Base-by-base conservation (phyloP, 805 yeast species). In the Starmerella sirachaensis region DNA sequence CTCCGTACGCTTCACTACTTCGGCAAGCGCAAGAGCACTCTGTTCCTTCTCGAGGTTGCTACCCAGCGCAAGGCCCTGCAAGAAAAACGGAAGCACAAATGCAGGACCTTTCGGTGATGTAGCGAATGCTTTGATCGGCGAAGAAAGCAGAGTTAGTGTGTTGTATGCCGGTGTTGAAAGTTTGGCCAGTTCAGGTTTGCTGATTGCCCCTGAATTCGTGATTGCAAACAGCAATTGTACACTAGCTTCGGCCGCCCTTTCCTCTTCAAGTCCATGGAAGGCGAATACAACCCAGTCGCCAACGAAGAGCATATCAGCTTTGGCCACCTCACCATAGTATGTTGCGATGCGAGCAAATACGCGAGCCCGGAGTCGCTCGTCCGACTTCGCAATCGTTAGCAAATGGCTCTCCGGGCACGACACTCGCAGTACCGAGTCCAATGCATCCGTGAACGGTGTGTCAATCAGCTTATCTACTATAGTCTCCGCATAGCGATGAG, bases 31-130 rank as follows among this genome's bases (percentile, higher is more conserved):
- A 53, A 78, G 62, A 0, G 98, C 97, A 21, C 95, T 72, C 19
- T 66, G 62, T 57, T 86, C 96, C 60, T 91, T 76, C 54, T 79
- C 88, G 34, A 76, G 84, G 45, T 74, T 68, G 36, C 72, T 71
- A 47, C 98, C 99, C 59, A 85, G 83, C 93, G 88, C 83, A 53
- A 91, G 70, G 44, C 97, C 97, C 57, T 88, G 95, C 49, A 84
- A 64, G 65, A 91, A 91, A 37, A 93, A 72, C 20, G 98, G 98
- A 49, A 91, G 66, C 27, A 91, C 61, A 61, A 93, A 79, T 54
- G 71, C 75, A 42, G 95, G 93, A 34, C 97, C 75, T 76, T 59
- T 93, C 76, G 62, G 74, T 52, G 45, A 71, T 1, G 55, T 38
- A 56, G 54, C 86, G 81, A 48, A 43, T 0, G 84, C 95, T 23